These are phyloP conservation scores for Lactifluus piperatus DNA, from an alignment of 768 basidiomycete genomes.

Conservation along the genomic window DNA sequence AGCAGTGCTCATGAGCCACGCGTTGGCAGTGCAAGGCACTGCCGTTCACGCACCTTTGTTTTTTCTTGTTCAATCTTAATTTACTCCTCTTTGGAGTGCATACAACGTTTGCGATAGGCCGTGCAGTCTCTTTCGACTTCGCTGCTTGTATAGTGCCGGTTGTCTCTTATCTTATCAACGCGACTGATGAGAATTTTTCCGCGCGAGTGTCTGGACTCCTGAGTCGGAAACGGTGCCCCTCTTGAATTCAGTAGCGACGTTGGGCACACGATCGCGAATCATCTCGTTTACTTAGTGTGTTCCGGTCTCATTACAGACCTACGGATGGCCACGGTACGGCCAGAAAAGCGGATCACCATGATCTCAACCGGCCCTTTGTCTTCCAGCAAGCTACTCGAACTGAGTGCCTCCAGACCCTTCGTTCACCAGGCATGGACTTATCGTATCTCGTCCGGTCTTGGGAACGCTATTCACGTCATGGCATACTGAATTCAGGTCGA, in stretches of 20 bases:
- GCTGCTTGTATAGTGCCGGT: too few relatives aligned
- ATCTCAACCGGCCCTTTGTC: conserved; percentile 17
- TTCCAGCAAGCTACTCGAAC: conserved; percentile 7
- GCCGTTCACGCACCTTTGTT: too few relatives aligned
- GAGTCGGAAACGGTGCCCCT: too few relatives aligned
- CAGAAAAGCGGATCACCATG: conserved; percentile 13
- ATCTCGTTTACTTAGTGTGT: neutral
- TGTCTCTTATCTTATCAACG: too few relatives aligned
- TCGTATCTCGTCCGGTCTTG: neutral
- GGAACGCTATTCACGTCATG: neutral
- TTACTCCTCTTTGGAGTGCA: too few relatives aligned
- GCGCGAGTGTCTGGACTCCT: too few relatives aligned
- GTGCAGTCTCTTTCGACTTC: neutral
- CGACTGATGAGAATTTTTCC: too few relatives aligned
- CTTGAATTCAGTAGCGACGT: neutral
- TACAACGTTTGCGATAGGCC: too few relatives aligned
- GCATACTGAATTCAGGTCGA: conserved; percentile 41
- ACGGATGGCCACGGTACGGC: conserved; percentile 3
- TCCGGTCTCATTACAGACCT: neutral
- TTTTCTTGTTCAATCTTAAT: too few relatives aligned
- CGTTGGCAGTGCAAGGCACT: too few relatives aligned
- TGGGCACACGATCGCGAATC: neutral
- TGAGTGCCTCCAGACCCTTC: conserved; percentile 11
- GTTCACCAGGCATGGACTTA: conserved; percentile 18
- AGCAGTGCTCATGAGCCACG: too few relatives aligned